phyloP scores from a whole-genome alignment of 2,329 filamentous ascomycete species.

The Fusarium tjaetaba region DNA sequence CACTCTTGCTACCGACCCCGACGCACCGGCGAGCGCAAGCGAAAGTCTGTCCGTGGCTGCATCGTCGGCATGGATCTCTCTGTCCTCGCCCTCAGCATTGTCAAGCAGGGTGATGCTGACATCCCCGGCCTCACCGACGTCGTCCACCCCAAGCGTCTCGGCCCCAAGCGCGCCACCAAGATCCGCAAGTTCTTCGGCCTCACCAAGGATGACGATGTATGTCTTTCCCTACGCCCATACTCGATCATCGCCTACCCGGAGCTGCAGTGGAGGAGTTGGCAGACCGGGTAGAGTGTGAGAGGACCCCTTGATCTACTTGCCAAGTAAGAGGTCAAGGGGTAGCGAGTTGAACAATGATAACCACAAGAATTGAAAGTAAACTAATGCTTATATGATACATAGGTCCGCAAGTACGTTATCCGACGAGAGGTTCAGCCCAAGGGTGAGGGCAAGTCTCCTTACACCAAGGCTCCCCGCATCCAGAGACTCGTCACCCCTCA shows the following conservation, averaged over 20 bases:
- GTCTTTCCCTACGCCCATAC: slow-evolving; percentile 67
- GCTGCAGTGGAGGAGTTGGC: slow-evolving; percentile 56
- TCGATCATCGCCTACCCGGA: slow-evolving; percentile 76
- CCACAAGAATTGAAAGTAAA: slow-evolving; percentile 41
- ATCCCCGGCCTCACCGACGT: slow-evolving; percentile 97
- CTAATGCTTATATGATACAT: slow-evolving; percentile 55
- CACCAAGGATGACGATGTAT: slow-evolving; percentile 99
- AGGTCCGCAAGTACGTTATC: slow-evolving; percentile 99
- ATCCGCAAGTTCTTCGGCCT: slow-evolving; percentile 99
- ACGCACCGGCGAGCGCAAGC: slow-evolving; percentile 98
- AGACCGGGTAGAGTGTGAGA: slow-evolving; percentile 71
- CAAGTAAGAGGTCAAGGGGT: slow-evolving; percentile 23
- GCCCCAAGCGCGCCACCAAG: slow-evolving; percentile 99
- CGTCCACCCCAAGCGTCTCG: slow-evolving; percentile 98
- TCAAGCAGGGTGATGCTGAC: slow-evolving; percentile 97
- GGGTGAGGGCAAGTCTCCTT: slow-evolving; percentile 96
- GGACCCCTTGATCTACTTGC: slow-evolving; percentile 41
- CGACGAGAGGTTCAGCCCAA: slow-evolving; percentile 97
- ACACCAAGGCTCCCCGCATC: slow-evolving; percentile 99
- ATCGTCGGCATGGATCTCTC: slow-evolving; percentile 97
- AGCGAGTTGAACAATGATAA: slow-evolving; percentile 37
- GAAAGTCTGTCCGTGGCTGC: slow-evolving; percentile 98
- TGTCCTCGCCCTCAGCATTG: slow-evolving; percentile 91
- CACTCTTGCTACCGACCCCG: slow-evolving; percentile 99
- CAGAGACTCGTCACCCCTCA: slow-evolving; percentile 99